Conservation (phyloP, 1,284 basidiomycete genomes). For the Cryptococcus sp. region DNA sequence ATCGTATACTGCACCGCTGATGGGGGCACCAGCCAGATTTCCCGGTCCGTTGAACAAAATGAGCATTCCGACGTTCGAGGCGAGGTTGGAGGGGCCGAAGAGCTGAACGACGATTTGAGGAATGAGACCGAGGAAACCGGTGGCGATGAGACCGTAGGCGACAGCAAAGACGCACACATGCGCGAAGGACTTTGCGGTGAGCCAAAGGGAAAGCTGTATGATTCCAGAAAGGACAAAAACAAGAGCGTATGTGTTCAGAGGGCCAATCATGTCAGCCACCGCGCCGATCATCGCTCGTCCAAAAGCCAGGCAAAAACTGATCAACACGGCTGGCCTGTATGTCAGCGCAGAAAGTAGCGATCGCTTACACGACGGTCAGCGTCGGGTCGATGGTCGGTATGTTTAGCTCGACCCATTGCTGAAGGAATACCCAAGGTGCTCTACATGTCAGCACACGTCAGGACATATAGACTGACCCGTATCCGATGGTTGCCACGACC, state of each 20-base stretch:
- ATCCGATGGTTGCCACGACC: constrained; percentile 22
- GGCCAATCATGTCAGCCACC: constrained; percentile 22
- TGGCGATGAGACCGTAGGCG: constrained; percentile 26
- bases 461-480: constrained; percentile 16
- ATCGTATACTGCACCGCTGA: constrained; percentile 21
- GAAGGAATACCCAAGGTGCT: constrained; percentile 21
- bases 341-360: background rate
- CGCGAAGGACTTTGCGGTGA: constrained; percentile 22
- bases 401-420: constrained; percentile 17
- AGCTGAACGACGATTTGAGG: constrained; percentile 33
- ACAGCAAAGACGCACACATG: constrained; percentile 18
- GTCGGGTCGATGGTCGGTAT: constrained; percentile 14
- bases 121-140: constrained; percentile 28
- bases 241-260: constrained; percentile 25
- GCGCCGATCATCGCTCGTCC: constrained; percentile 23
- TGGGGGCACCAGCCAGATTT: constrained; percentile 16
- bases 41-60: constrained; percentile 21
- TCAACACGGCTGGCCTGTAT: constrained; percentile 17
- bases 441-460: constrained; percentile 7
- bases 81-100: constrained; percentile 29
- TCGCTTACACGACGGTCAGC: constrained; percentile 17
- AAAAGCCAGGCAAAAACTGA: constrained; percentile 18
- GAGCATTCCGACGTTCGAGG: constrained; percentile 28
- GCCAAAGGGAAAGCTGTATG: constrained; percentile 24
- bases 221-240: constrained; percentile 19